Evolutionary conservation across 2,329 filamentous ascomycete genomes (phyloP).

Genomic region (Ascochyta pisi): DNA sequence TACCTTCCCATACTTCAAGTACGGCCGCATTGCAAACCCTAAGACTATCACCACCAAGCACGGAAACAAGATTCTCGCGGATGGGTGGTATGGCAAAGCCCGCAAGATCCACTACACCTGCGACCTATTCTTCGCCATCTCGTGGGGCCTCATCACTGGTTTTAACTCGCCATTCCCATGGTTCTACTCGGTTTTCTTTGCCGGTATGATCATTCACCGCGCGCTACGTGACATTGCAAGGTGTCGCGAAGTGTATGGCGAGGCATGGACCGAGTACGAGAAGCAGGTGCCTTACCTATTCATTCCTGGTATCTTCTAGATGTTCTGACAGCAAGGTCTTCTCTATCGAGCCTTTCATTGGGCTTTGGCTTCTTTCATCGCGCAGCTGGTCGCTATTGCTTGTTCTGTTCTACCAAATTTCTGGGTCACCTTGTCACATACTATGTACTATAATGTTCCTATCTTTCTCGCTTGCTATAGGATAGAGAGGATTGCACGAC

Average conservation of each 20-base stretch:
- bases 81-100: conserved; percentile 79
- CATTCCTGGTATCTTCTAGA: conserved; percentile 63
- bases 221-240: conserved; percentile 76
- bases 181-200: conserved; percentile 88
- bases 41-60: conserved; percentile 75
- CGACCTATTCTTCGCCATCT: conserved; percentile 77
- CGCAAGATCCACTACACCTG: conserved; percentile 84
- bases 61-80: conserved; percentile 78
- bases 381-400: conserved; percentile 12
- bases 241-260: conserved; percentile 80
- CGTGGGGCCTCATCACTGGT: conserved; percentile 82
- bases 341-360: background rate
- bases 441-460: conserved; percentile 25
- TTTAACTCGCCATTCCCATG: conserved; percentile 84
- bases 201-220: conserved; percentile 79
- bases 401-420: conserved; percentile 5
- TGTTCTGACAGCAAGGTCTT: background rate
- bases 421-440: conserved; percentile 4
- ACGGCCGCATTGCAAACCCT: conserved; percentile 82
- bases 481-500: conserved; percentile 4
- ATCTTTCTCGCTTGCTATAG: conserved; percentile 7
- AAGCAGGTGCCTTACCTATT: conserved; percentile 82
- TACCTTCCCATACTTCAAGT: conserved; percentile 90
- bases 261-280: conserved; percentile 83
- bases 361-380: background rate